Evolutionary conservation across 2,329 filamentous ascomycete genomes (phyloP).

Genomic region (Hypoxylon sp.): DNA sequence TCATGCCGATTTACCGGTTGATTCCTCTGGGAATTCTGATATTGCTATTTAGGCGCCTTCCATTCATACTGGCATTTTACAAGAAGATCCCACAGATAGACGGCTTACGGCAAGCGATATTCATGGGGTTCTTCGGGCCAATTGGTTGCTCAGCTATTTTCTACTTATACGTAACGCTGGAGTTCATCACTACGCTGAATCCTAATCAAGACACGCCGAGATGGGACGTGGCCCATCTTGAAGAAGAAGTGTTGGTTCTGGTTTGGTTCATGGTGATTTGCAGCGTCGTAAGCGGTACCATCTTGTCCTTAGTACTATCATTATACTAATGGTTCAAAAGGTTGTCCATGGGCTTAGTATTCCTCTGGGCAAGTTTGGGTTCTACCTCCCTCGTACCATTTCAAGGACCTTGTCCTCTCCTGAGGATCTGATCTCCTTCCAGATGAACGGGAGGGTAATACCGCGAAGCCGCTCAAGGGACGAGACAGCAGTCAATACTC

Average conservation of each 20-base stretch:
- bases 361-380: slow-evolving; percentile 77
- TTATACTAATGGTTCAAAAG: slow-evolving; percentile 56
- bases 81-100: slow-evolving; percentile 85
- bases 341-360: slow-evolving; percentile 87
- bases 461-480: slow-evolving; percentile 45
- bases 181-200: slow-evolving; percentile 76
- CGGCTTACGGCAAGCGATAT: slow-evolving; percentile 79
- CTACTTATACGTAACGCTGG: slow-evolving; percentile 85
- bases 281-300: slow-evolving; percentile 76
- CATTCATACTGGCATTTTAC: slow-evolving; percentile 81
- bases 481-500: slow-evolving; percentile 28
- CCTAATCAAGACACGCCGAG: slow-evolving; percentile 69
- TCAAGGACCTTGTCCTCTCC: slow-evolving; percentile 65
- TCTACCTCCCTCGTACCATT: slow-evolving; percentile 75
- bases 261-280: slow-evolving; percentile 91
- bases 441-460: slow-evolving; percentile 35
- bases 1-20: slow-evolving; percentile 82
- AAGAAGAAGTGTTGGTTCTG: slow-evolving; percentile 77
- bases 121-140: slow-evolving; percentile 93
- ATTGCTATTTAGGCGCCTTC: slow-evolving; percentile 81
- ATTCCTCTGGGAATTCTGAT: slow-evolving; percentile 81
- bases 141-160: slow-evolving; percentile 93
- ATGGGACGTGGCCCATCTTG: slow-evolving; percentile 75
- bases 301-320: slow-evolving; percentile 2
- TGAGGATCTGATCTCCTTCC: slow-evolving; percentile 43